Evolutionary conservation across 225 moss, liverwort and hornwort species (phyloP), one percentile per base, ranked within the genome.

Genomic region (Sphagnum tenellum): DNA sequence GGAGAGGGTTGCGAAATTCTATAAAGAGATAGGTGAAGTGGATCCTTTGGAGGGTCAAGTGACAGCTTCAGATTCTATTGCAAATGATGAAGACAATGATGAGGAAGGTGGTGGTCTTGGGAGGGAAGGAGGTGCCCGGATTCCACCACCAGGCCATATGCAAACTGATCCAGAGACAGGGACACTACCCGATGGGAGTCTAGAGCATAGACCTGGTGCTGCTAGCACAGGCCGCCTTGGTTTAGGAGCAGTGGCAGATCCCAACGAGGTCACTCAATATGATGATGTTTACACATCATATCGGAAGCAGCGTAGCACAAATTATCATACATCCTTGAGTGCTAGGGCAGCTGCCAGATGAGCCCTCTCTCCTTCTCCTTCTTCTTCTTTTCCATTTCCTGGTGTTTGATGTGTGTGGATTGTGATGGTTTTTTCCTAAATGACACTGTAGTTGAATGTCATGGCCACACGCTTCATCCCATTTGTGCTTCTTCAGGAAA

Each of bases 261-360:
- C 93, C 8, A 98, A 98, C 64, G 89, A 90, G 77, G 93, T 82
- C 12, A 93, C 92, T 45, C 96, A 98, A 57, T 98, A 98, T 59
- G 96, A 93, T 59, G 93, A 98, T 78, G 96, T 98, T 54, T 98
- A 98, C 65, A 92, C 96, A 45, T 98, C 96, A 1, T 98, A 98
- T 45, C 87, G 96, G 60, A 98, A 98, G 76, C 96, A 98, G 59
- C 79, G 90, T 46, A 98, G 96, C 71, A 93, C 93, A 56, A 98
- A 98, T 52, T 93, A 98, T 67, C 90, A 98, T 74, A 90, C 93
- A 7, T 93, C 93, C 61, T 78, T 98, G 56, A 98, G 90, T 76
- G 96, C 96, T 12, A 85, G 96, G 54, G 94, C 94, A 60, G 96
- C 93, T 54, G 96, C 92, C 68, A 81, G 84, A 72, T 84, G 56